These are phyloP conservation scores for Suhomyces kilbournensis DNA, from an alignment of 805 yeast species.

Conservation along the genomic window DNA sequence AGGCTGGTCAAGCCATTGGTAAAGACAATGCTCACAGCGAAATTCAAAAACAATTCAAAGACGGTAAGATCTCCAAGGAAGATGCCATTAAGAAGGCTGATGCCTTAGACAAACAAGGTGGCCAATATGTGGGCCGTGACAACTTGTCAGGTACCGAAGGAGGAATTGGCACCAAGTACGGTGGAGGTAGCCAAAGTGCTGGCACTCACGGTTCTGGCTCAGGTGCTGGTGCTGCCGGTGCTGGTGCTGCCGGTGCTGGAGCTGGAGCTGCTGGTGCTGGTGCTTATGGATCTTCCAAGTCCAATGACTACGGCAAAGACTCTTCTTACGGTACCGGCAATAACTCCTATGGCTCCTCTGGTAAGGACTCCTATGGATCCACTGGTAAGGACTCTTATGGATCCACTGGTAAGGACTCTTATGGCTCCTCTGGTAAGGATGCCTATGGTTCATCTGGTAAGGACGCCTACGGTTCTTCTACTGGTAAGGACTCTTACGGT, in stretches of 20 bases:
- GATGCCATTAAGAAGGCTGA: constrained; percentile 28
- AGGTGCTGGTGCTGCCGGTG: constrained; percentile 4
- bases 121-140: constrained; percentile 5
- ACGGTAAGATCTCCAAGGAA: constrained; percentile 27
- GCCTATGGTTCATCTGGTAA: constrained; percentile 8
- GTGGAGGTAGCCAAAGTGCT: constrained; percentile 11
- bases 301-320: not conserved
- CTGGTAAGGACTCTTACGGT: not conserved
- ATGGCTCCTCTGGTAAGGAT: constrained; percentile 12
- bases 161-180: constrained; percentile 28
- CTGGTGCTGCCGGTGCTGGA: constrained; percentile 4
- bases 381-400: constrained; percentile 16
- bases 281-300: constrained; percentile 7
- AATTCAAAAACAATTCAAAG: constrained; percentile 25
- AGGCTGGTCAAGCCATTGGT: constrained; percentile 29
- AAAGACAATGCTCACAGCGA: constrained; percentile 27
- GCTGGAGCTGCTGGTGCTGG: constrained; percentile 9
- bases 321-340: constrained; percentile 2
- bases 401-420: constrained; percentile 11
- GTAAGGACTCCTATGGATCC: constrained; percentile 14
- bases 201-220: constrained; percentile 5
- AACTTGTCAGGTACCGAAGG: constrained; percentile 18
- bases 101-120: constrained; percentile 24
- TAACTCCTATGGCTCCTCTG: constrained; percentile 5
- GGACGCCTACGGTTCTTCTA: not conserved